Evolutionary conservation across 331 rosid genomes (phyloP), one percentile per base, ranked within the genome.

Genomic region (Rhamnella rubrinervis): DNA sequence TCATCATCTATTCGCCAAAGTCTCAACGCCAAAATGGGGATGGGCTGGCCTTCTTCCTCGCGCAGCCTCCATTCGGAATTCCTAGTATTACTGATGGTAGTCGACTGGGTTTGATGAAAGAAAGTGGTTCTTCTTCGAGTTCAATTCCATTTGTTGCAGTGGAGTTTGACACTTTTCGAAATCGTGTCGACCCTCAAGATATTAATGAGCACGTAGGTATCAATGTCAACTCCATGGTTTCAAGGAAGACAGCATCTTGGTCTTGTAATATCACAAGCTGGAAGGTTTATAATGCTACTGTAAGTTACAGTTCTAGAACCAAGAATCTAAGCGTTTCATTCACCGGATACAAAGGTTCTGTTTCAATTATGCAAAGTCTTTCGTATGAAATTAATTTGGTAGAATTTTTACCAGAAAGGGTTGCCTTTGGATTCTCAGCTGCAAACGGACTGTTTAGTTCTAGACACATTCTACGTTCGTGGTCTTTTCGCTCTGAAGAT

Each of bases 11-110:
- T 64, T 20, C 82, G 0, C 1, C 63, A 59, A 18, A 71, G 72
- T 19, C 47, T 52, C 4, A 8, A 9, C 19, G 58, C 59, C 6
- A 0, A 41, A 53, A 44, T 44, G 77, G 80, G 13, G 82, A 78
- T 67, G 89, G 84, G 39, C 40, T 78, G 49, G 68, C 82, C 1
- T 84, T 84, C 78, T 84, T 65, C 21, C 81, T 85, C 0, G 80
- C 84, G 41, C 20, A 61, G 40, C 84, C 82, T 23, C 15, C 58
- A 2, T 75, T 81, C 23, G 55, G 71, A 0, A 1, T 53, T 1
- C 83, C 80, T 21, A 0, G 4, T 1, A 31, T 58, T 5, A 61
- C 73, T n/a, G 68, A 85, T 60, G 83, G 79, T 21, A 59, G 78
- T 15, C 75, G 87, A 44, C 59, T 79, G 61, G 68, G 83, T 75